Percentiles rank a stretch among this genome's conserved stretches.
Conservation (phyloP, 495 filamentous ascomycete species). For the Tetracladium setigerum region DNA sequence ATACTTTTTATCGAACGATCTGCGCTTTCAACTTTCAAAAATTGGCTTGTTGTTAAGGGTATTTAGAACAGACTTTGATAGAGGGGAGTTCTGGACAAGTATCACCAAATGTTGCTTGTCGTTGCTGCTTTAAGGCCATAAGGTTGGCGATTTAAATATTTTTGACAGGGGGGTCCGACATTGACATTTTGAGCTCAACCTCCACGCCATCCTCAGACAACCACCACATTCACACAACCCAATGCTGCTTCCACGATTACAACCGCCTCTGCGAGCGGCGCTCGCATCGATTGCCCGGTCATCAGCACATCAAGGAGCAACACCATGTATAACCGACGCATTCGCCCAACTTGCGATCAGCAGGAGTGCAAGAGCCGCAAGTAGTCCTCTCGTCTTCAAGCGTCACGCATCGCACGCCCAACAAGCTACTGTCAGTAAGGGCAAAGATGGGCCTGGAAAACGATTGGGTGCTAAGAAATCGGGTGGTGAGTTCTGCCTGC, state of each 20-base stretch:
- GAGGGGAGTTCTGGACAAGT: neutral
- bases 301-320: conserved; percentile 7
- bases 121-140: too few relatives aligned
- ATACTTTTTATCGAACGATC: neutral
- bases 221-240: conserved; percentile 1
- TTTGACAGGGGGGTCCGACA: too few relatives aligned
- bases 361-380: conserved; percentile 33
- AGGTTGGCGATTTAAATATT: too few relatives aligned
- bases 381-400: conserved; percentile 36
- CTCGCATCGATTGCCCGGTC: conserved; percentile 28
- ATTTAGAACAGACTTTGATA: conserved; percentile 11
- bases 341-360: conserved; percentile 31
- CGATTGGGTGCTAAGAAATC: conserved; percentile 91
- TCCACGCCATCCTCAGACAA: too few relatives aligned
- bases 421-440: conserved; percentile 78
- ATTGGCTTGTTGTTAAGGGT: conserved; percentile 6
- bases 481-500: conserved; percentile 47
- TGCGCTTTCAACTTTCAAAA: neutral
- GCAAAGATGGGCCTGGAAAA: conserved; percentile 83
- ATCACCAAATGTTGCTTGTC: conserved; percentile 4
- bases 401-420: conserved; percentile 79
- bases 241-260: conserved; percentile 47
- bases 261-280: conserved; percentile 40
- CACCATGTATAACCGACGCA: conserved; percentile 26
- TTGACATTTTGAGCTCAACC: too few relatives aligned